These are phyloP conservation scores for Ambrosia hybrid DNA, from an alignment of 140 eudicot genomes.

Conservation along the genomic window DNA sequence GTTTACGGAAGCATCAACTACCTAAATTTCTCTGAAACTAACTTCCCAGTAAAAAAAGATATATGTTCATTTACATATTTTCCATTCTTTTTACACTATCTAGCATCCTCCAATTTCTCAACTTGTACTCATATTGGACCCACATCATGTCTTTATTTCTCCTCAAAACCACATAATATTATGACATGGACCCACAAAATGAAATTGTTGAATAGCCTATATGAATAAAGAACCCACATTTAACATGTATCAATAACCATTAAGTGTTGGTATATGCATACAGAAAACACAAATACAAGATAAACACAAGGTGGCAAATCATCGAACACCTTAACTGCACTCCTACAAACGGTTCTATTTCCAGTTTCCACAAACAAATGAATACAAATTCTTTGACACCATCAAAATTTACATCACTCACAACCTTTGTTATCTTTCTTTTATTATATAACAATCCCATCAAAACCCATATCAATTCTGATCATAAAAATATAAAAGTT, in stretches of 20 bases:
- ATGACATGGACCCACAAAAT: slow-evolving; percentile 13
- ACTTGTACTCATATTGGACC: not conserved
- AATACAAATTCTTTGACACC: not conserved
- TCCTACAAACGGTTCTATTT: slow-evolving; percentile 5
- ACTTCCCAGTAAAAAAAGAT: not conserved
- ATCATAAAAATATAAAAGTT: not conserved
- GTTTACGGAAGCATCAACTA: slow-evolving; percentile 7
- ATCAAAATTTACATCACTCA: too few relatives aligned
- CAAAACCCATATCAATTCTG: not conserved
- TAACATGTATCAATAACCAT: not conserved
- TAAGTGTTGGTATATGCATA: not conserved
- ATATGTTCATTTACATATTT: not conserved
- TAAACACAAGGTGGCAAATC: slow-evolving; percentile 11
- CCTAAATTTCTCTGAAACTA: not conserved
- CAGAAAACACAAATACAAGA: not conserved
- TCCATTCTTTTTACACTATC: not conserved
- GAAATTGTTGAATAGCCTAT: not conserved
- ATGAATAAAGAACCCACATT: not conserved
- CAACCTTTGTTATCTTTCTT: not conserved
- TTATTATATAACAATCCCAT: not conserved
- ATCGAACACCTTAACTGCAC: slow-evolving; percentile 26
- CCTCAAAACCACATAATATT: not conserved
- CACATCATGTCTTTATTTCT: not conserved
- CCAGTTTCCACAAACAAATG: not conserved
- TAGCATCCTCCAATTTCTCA: not conserved